phyloP scores from a whole-genome alignment of 2,329 filamentous ascomycete genomes.

The Stemphylium beticola region DNA sequence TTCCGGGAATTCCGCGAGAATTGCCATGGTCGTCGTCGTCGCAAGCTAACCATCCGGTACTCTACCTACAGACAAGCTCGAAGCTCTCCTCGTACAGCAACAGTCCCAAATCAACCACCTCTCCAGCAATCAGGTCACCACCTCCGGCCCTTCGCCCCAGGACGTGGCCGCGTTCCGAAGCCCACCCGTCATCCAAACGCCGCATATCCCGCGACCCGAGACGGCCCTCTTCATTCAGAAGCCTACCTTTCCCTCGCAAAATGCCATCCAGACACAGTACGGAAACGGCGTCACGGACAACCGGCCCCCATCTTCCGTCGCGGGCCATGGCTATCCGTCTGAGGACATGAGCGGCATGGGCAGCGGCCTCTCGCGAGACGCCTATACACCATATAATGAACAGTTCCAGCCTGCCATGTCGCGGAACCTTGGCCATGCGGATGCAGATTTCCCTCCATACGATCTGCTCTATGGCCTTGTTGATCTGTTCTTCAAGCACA shows the following conservation, averaged over 20 bases:
- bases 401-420: slow-evolving; percentile 39
- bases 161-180: slow-evolving; percentile 44
- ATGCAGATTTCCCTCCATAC: slow-evolving; percentile 63
- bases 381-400: slow-evolving; percentile 39
- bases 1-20: too few relatives aligned
- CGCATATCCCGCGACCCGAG: slow-evolving; percentile 53
- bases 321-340: slow-evolving; percentile 39
- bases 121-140: slow-evolving; percentile 34
- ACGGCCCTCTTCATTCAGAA: slow-evolving; percentile 56
- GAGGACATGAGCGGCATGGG: slow-evolving; percentile 34
- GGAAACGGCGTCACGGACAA: slow-evolving; percentile 48
- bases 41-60: slow-evolving; percentile 7
- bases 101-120: slow-evolving; percentile 56
- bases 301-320: slow-evolving; percentile 29
- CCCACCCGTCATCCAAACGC: slow-evolving; percentile 47
- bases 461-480: slow-evolving; percentile 66
- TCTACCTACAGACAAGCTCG: slow-evolving; percentile 52
- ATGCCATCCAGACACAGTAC: slow-evolving; percentile 41
- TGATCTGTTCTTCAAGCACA: slow-evolving; percentile 68
- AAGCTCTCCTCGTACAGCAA: slow-evolving; percentile 53
- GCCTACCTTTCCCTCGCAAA: slow-evolving; percentile 46
- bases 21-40: not conserved
- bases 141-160: slow-evolving; percentile 38
- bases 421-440: slow-evolving; percentile 33
- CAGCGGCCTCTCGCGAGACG: slow-evolving; percentile 36